A percentile compares a stretch with the other conserved stretches of the same genome.
Evolutionary conservation across 306 rosid genomes (phyloP).

Genomic region (Rosa persica): DNA sequence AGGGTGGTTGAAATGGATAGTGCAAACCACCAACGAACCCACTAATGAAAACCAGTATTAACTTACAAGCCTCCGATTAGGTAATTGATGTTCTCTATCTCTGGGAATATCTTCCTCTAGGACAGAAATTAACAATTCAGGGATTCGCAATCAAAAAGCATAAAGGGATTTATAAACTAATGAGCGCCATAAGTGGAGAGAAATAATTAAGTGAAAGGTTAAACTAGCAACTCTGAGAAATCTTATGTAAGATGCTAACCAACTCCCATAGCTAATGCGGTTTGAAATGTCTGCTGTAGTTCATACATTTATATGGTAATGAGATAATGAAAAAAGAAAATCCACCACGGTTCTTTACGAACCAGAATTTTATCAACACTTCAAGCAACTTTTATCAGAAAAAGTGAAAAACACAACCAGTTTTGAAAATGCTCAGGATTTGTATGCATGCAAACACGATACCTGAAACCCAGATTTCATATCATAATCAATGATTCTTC

Average conservation of each 20-base stretch:
- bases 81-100: neutral
- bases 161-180: neutral
- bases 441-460: too few relatives aligned
- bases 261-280: neutral
- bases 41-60: neutral
- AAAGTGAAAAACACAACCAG: neutral
- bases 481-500: too few relatives aligned
- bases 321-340: too few relatives aligned
- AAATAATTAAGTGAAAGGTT: neutral
- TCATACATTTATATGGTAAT: neutral
- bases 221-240: too few relatives aligned
- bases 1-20: neutral
- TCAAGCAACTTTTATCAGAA: neutral
- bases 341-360: neutral
- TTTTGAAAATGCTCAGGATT: neutral
- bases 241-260: neutral
- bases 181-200: neutral
- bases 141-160: neutral
- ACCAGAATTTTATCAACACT: neutral
- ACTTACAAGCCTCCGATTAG: neutral
- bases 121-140: neutral
- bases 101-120: neutral
- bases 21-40: neutral
- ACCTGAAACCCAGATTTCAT: too few relatives aligned
- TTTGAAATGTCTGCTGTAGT: neutral